These are phyloP conservation scores for Didymellaceae sp. DNA, from an alignment of 2,329 filamentous ascomycete genomes.

Conservation along the genomic window DNA sequence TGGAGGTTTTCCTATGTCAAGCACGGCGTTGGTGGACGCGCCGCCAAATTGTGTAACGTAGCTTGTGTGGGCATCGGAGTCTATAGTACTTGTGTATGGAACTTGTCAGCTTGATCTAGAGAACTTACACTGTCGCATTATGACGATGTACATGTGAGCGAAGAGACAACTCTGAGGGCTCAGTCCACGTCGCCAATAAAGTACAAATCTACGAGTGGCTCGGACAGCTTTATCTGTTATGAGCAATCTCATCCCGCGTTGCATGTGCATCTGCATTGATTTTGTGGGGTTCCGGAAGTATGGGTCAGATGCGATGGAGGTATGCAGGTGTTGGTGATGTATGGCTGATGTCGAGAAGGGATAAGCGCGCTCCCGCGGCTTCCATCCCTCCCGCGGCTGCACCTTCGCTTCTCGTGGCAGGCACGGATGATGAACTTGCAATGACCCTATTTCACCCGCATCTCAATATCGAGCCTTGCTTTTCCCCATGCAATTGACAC, in stretches of 20 bases:
- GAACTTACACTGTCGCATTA: no score
- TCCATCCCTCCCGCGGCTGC: constrained; percentile 7
- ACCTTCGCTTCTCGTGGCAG: neutral
- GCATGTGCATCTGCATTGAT: neutral
- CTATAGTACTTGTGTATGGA: no score
- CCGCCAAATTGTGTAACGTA: neutral
- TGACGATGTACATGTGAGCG: no score
- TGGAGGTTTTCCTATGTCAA: neutral
- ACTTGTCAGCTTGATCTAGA: no score
- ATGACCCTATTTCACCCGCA: constrained; percentile 18
- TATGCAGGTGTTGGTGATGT: neutral
- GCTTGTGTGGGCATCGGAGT: no score
- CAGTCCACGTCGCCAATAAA: no score
- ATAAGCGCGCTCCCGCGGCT: constrained; percentile 11
- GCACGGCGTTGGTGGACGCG: neutral
- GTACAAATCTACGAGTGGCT: no score
- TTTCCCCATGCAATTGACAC: constrained; percentile 4
- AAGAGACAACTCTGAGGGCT: no score
- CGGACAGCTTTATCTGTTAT: neutral
- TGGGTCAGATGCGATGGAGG: neutral
- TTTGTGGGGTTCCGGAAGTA: constrained; percentile 4
- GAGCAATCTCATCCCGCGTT: neutral
- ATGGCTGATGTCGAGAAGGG: neutral
- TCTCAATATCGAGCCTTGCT: constrained; percentile 5
- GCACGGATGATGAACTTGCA: neutral